These are phyloP conservation scores for Hibiscus trionum DNA, from an alignment of 345 rosid species.

Conservation along the genomic window DNA sequence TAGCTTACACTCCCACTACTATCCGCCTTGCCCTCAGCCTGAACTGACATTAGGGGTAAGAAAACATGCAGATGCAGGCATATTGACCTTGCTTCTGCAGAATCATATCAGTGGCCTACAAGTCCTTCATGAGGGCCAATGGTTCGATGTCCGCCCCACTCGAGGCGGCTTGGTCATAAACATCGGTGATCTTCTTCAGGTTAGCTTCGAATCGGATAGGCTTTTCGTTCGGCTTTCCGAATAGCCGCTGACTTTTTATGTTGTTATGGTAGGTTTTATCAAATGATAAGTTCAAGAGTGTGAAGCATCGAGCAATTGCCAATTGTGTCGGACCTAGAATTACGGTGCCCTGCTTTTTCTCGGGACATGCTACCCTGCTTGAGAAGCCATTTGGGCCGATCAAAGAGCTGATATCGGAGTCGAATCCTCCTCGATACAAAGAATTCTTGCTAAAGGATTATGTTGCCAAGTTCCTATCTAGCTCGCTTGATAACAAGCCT, in stretches of 20 bases:
- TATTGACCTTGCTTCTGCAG: background rate
- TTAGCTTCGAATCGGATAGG: background rate
- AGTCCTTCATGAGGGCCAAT: slow-evolving; percentile 1
- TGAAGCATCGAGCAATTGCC: slow-evolving; percentile 10
- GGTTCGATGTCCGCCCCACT: slow-evolving; percentile 7
- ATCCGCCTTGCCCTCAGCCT: slow-evolving; percentile 32
- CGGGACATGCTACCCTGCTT: background rate
- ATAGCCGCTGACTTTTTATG: background rate
- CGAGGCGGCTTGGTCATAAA: background rate
- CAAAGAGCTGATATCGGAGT: slow-evolving; percentile 15
- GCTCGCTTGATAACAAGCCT: background rate
- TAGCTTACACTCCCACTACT: slow-evolving; percentile 12
- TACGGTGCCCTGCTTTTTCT: slow-evolving; percentile 6
- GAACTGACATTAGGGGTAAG: slow-evolving; percentile 19
- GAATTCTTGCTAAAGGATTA: slow-evolving; percentile 8
- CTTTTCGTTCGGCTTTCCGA: background rate
- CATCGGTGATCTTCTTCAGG: slow-evolving; percentile 17
- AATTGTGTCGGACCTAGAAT: slow-evolving; percentile 12
- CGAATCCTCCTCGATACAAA: slow-evolving; percentile 17
- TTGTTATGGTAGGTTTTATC: slow-evolving; percentile 12
- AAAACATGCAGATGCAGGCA: slow-evolving; percentile 18
- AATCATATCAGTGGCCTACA: background rate
- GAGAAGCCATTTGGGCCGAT: slow-evolving; percentile 6
- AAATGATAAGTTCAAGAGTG: slow-evolving; percentile 20
- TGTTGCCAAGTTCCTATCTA: background rate